phyloP scores from a whole-genome alignment of 352 stramenopile genomes.

The Phytophthora foliorum region DNA sequence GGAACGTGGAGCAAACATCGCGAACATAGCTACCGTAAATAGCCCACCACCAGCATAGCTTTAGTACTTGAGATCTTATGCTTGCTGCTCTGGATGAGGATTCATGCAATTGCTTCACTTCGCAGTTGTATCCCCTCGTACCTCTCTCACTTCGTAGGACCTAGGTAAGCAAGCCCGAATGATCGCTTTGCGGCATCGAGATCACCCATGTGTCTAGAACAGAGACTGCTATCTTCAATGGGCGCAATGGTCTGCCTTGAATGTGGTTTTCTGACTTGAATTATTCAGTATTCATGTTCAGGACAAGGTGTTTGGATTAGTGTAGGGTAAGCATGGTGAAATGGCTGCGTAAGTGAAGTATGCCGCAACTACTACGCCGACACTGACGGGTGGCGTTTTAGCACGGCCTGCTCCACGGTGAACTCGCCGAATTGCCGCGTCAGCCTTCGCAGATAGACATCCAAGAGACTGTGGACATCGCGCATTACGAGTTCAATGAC shows the following conservation, averaged over 20 bases:
- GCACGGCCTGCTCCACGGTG: slow-evolving; percentile 51
- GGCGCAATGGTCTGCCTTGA: too few species aligned
- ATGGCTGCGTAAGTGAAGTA: neutral
- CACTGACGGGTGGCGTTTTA: slow-evolving; percentile 48
- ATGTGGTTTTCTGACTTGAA: too few species aligned
- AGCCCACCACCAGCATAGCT: too few species aligned
- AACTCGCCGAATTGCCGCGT: slow-evolving; percentile 75
- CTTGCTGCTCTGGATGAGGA: too few species aligned
- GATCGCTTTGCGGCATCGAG: too few species aligned
- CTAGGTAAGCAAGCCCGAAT: too few species aligned
- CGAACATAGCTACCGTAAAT: neutral
- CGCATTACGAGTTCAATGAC: slow-evolving; percentile 84
- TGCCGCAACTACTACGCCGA: slow-evolving; percentile 15
- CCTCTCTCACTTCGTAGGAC: too few species aligned
- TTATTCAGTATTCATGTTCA: neutral
- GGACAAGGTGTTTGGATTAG: neutral
- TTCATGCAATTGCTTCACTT: too few species aligned
- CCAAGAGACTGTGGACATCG: slow-evolving; percentile 74
- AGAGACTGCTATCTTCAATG: too few species aligned
- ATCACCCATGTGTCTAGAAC: too few species aligned
- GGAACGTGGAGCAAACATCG: neutral
- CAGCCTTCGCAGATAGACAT: slow-evolving; percentile 67
- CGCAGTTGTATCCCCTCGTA: too few species aligned
- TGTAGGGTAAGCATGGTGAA: neutral
- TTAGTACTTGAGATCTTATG: too few species aligned